Evolutionary conservation across 495 filamentous ascomycete genomes (phyloP), one percentile per base, ranked within the genome.

Genomic region (Corynascus novoguineensis): DNA sequence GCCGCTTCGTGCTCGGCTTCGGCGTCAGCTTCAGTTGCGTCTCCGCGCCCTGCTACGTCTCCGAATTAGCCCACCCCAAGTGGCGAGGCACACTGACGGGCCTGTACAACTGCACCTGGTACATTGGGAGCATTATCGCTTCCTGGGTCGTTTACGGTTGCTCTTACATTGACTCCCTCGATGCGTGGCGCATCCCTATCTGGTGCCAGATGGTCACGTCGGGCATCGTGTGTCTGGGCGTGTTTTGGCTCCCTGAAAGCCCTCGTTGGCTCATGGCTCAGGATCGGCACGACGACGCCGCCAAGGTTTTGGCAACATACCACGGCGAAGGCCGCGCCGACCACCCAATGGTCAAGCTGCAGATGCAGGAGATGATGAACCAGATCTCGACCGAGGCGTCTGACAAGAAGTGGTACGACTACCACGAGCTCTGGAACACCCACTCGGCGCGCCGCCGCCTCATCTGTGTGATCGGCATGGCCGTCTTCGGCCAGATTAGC

Each of bases 1-100:
- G 86, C n/a, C 83, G 88, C 7, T 90, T 91, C 69, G 62, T 90
- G 14, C 77, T 91, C 15, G 87, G 87, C 1, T 87, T 91, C 58
- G 87, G 88, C 11, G 84, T 88, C 32, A 79, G 79, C 9, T 83
- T 88, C 31, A 77, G 78, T 40, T 78, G 81, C 41, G 79, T 84
- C n/a, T 86, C 86, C 9, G 87, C 83, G 0, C 88, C 88, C 0
- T 78, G 82, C 10, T 90, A 89, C 59, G 83, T 88, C 32, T 81
- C 83, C 2, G 88, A 91, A 68, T 83, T 89, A 63, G 80, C 84
- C 10, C 87, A 90, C 58, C 87, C 88, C 3, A 79, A 80, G 10
- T 87, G 82, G 64, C 82, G 87, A 54, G 86, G 85, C 7, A 79
- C 83, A 14, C 69, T 90, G 34, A 74, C 74, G 1, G 67, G 68